phyloP scores from a whole-genome alignment of 208 protist genomes.

The Novymonas esmeraldas region DNA sequence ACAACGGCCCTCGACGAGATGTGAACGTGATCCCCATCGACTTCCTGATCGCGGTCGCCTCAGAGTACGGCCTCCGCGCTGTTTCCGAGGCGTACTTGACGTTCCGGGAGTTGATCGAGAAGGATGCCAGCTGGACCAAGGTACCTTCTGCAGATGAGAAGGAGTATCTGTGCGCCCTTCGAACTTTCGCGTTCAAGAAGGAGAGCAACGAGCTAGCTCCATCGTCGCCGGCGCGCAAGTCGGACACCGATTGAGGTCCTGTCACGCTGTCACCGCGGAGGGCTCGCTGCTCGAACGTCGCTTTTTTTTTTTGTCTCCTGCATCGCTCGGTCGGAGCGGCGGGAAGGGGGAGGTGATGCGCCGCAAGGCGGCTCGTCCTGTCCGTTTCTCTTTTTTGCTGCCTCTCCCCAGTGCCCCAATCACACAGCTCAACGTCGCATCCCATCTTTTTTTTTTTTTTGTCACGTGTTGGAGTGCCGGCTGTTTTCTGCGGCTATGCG shows the following conservation, averaged over 20 bases:
- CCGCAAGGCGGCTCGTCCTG: background rate
- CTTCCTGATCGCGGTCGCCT: conserved; percentile 75
- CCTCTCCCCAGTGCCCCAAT: background rate
- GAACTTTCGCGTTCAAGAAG: conserved; percentile 85
- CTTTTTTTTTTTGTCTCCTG: background rate
- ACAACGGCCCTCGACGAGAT: conserved; percentile 45
- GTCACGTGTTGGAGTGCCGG: too few species aligned
- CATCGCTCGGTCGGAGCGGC: background rate
- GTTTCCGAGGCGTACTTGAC: conserved; percentile 75
- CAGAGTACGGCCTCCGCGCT: conserved; percentile 62
- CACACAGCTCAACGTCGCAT: background rate
- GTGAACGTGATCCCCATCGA: conserved; percentile 84
- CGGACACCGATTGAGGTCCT: conserved; percentile 14
- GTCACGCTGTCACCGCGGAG: background rate
- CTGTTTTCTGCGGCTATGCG: too few species aligned
- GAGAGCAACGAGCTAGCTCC: conserved; percentile 45
- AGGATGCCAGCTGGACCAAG: conserved; percentile 77
- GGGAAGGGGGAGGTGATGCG: background rate
- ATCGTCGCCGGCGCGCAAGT: conserved; percentile 24
- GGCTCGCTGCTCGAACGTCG: background rate
- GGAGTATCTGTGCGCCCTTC: conserved; percentile 70
- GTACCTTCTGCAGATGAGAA: conserved; percentile 74
- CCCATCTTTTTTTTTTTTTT: conserved; percentile 4
- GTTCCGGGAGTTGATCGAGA: conserved; percentile 76
- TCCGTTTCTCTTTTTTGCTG: background rate